These are phyloP conservation scores for Dendrostoma leiphaemia DNA, from an alignment of 2,329 filamentous ascomycete species.

Conservation along the genomic window DNA sequence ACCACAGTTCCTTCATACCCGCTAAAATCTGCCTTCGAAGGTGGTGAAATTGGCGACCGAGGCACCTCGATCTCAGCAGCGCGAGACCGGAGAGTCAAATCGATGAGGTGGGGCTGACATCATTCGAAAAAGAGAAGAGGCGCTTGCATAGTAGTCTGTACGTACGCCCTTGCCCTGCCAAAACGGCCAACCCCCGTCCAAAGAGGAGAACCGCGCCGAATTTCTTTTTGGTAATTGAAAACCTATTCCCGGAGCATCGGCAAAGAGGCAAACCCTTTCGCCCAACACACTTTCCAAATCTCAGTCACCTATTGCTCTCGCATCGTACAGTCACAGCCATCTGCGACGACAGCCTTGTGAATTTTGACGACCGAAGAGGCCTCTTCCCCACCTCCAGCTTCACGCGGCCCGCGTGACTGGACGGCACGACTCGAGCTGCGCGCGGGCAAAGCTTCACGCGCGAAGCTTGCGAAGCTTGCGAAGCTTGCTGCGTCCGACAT, in stretches of 20 bases:
- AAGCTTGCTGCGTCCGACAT: slow-evolving; percentile 9
- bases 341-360: neutral
- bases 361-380: neutral
- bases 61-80: neutral
- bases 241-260: neutral
- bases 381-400: slow-evolving; percentile 4
- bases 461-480: slow-evolving; percentile 1
- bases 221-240: slow-evolving; percentile 2
- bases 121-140: slow-evolving; percentile 3
- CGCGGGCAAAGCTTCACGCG: slow-evolving; percentile 2
- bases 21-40: too few relatives aligned
- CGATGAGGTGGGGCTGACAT: slow-evolving; percentile 17
- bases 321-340: neutral
- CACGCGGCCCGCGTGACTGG: slow-evolving; percentile 19
- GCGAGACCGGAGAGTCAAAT: neutral
- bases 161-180: slow-evolving; percentile 4
- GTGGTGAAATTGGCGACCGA: neutral
- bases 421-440: neutral
- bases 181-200: neutral
- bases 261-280: neutral
- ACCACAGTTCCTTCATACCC: too few relatives aligned
- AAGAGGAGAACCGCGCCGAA: slow-evolving; percentile 11
- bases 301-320: neutral
- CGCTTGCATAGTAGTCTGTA: too few relatives aligned
- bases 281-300: neutral